These are phyloP conservation scores for Clausena lansium DNA, from an alignment of 345 rosid species.

Conservation along the genomic window DNA sequence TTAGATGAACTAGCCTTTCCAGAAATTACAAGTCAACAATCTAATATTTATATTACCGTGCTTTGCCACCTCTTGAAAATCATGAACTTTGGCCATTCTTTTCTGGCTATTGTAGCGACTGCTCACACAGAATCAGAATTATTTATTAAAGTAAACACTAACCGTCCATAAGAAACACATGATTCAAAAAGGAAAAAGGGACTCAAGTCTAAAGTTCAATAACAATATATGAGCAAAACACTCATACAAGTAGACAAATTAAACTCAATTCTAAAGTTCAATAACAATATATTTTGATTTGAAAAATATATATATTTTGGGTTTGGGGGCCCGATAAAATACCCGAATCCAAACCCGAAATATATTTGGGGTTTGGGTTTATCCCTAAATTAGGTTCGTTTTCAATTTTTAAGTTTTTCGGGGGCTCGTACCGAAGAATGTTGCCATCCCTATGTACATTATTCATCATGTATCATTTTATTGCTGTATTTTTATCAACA, in stretches of 20 bases:
- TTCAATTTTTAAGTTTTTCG: no score
- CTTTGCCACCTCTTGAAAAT: slow-evolving; percentile 49
- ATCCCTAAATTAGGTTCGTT: no score
- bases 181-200: neutral
- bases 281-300: neutral
- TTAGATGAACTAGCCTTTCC: slow-evolving; percentile 46
- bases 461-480: no score
- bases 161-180: neutral
- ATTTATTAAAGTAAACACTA: neutral
- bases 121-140: neutral
- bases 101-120: slow-evolving; percentile 27
- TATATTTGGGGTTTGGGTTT: no score
- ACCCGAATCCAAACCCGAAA: no score
- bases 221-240: no score
- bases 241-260: neutral
- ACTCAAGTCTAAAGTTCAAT: no score
- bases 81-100: slow-evolving; percentile 24
- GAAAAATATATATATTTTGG: no score
- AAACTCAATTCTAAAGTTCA: neutral
- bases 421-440: no score
- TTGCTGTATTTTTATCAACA: no score
- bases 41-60: slow-evolving; percentile 49
- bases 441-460: no score
- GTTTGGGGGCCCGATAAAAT: no score
- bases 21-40: slow-evolving; percentile 70